Evolutionary conservation across 306 rosid genomes (phyloP).

Genomic region (Abrus pulchellus): DNA sequence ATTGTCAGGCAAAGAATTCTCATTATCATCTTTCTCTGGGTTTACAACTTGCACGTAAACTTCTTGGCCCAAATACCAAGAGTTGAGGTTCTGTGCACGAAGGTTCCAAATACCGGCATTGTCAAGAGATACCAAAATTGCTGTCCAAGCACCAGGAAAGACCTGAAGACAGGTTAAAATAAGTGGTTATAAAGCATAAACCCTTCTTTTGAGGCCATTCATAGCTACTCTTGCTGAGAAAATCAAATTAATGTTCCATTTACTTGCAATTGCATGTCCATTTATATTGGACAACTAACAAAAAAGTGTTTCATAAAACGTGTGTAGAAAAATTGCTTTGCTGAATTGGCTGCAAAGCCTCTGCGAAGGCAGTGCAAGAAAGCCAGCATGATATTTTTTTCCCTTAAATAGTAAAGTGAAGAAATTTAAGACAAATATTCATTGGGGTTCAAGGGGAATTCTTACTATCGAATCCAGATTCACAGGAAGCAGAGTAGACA

Average conservation of each 20-base stretch:
- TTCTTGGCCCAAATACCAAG: constrained; percentile 95
- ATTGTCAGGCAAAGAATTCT: constrained; percentile 69
- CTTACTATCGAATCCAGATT: not conserved
- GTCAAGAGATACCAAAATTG: constrained; percentile 88
- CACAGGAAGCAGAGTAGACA: not conserved
- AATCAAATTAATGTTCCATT: constrained; percentile 33
- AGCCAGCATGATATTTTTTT: not conserved
- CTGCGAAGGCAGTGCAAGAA: not conserved
- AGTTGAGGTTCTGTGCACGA: constrained; percentile 83
- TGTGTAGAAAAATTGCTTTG: not conserved
- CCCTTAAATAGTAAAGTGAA: not conserved
- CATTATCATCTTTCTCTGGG: constrained; percentile 67
- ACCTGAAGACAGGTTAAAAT: constrained; percentile 60
- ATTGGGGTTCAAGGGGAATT: constrained; percentile 20
- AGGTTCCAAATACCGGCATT: constrained; percentile 94
- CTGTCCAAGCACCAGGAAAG: constrained; percentile 97
- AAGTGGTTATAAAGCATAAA: constrained; percentile 5
- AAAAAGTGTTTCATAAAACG: constrained; percentile 24
- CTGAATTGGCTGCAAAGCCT: constrained; percentile 8
- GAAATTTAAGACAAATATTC: not conserved
- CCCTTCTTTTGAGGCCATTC: not conserved
- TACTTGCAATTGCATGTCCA: constrained; percentile 6
- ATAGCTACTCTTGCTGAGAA: constrained; percentile 11
- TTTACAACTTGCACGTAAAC: constrained; percentile 74
- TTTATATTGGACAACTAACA: constrained; percentile 25